These are phyloP conservation scores for Cyclotella baltica DNA, from an alignment of 108 stramenopile species.

Conservation along the genomic window DNA sequence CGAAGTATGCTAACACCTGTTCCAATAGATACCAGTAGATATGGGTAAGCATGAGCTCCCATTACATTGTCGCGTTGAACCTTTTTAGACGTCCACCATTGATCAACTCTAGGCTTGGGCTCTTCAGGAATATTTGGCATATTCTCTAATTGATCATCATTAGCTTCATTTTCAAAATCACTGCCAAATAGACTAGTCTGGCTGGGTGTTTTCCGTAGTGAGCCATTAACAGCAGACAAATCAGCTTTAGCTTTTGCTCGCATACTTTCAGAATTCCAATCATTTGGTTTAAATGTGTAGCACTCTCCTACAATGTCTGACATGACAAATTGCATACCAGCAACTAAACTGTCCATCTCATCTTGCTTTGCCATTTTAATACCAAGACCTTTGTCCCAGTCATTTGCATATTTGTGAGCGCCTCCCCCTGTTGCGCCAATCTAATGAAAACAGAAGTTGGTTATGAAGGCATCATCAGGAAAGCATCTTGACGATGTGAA, in stretches of 20 bases:
- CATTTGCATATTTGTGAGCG: constrained; percentile 95
- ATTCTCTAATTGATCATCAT: not conserved
- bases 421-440: constrained; percentile 92
- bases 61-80: constrained; percentile 83
- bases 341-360: constrained; percentile 95
- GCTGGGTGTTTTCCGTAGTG: not conserved
- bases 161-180: not conserved
- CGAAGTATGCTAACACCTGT: constrained; percentile 96
- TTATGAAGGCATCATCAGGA: constrained; percentile 21
- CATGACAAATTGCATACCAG: constrained; percentile 97
- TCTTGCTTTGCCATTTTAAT: constrained; percentile 93
- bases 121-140: constrained; percentile 18
- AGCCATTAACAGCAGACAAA: constrained; percentile 15
- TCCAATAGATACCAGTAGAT: constrained; percentile 96
- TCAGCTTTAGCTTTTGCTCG: not conserved
- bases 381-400: constrained; percentile 85
- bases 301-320: constrained; percentile 92
- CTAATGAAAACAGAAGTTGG: not conserved
- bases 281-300: constrained; percentile 92
- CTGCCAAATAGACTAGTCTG: not conserved
- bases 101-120: constrained; percentile 50
- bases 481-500: constrained; percentile 23
- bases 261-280: constrained; percentile 28
- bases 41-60: constrained; percentile 83
- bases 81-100: constrained; percentile 91